These are phyloP conservation scores for Barnettozyma salicaria DNA, from an alignment of 805 yeast species.

Conservation along the genomic window DNA sequence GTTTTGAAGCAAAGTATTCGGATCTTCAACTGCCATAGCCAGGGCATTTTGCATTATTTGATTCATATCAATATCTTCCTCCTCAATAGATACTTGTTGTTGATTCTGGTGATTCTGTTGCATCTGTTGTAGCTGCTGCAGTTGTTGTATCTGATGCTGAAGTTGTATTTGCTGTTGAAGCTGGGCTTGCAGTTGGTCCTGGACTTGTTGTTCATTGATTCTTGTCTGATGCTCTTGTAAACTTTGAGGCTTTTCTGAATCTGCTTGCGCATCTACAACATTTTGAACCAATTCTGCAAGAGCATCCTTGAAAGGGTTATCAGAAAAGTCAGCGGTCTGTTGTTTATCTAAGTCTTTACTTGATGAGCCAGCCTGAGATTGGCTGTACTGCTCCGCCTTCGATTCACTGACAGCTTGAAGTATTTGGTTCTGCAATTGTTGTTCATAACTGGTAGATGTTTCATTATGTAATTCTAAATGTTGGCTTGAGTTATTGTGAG, in stretches of 20 bases:
- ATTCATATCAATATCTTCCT: constrained; percentile 56
- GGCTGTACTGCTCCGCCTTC: constrained; percentile 9
- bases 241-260: constrained; percentile 12
- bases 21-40: constrained; percentile 68
- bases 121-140: constrained; percentile 2
- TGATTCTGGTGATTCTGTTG: constrained; percentile 6
- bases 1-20: constrained; percentile 35
- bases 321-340: constrained; percentile 3
- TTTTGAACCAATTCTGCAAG: constrained; percentile 50
- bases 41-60: constrained; percentile 73
- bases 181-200: constrained; percentile 6
- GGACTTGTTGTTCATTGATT: constrained; percentile 7
- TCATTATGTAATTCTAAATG: background rate
- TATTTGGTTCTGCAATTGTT: constrained; percentile 17
- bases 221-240: too few species aligned
- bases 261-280: constrained; percentile 38
- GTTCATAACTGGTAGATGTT: constrained; percentile 16
- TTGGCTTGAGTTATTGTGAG: constrained; percentile 5
- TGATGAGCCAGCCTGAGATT: too few species aligned
- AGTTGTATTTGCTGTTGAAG: constrained; percentile 3
- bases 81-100: constrained; percentile 19
- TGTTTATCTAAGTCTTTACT: constrained; percentile 6
- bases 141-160: constrained; percentile 3
- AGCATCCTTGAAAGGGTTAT: constrained; percentile 43
- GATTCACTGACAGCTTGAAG: constrained; percentile 13